A percentile compares a stretch with the other conserved stretches of the same genome.
Conservation (phyloP, 2,329 filamentous ascomycete genomes). For the Harringtonia aguacate region DNA sequence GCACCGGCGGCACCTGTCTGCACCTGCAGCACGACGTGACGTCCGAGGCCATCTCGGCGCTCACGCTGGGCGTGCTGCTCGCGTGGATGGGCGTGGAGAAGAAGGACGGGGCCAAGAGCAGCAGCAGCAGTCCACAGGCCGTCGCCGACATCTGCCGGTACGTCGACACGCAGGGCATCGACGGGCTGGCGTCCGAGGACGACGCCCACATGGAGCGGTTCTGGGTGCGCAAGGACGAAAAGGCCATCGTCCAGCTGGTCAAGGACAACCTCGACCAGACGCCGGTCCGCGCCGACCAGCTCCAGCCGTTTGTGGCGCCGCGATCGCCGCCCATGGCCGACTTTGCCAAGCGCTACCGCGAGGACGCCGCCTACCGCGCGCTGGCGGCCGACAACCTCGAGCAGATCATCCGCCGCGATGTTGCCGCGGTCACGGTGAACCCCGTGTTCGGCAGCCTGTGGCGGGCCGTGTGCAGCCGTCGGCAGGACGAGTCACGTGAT, state of each 20-base stretch:
- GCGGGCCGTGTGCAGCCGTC: conserved; percentile 37
- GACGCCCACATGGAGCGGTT: conserved; percentile 6
- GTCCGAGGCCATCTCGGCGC: conserved; percentile 23
- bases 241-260: too few relatives aligned
- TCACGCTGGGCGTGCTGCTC: conserved; percentile 30
- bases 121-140: not conserved
- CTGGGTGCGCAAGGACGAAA: conserved; percentile 3
- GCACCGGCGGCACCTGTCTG: conserved; percentile 30
- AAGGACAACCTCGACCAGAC: not conserved
- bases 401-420: conserved; percentile 31
- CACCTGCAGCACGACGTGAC: conserved; percentile 13
- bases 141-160: conserved; percentile 10
- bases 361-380: conserved; percentile 24
- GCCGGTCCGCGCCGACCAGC: too few relatives aligned
- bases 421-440: conserved; percentile 33
- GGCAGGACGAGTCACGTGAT: conserved; percentile 27
- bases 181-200: conserved; percentile 7
- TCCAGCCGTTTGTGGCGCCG: conserved; percentile 15
- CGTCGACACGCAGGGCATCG: conserved; percentile 10
- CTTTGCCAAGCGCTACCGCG: conserved; percentile 29
- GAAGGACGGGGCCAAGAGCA: conserved; percentile 8
- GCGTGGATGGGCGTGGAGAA: conserved; percentile 31
- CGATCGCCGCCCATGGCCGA: conserved; percentile 17
- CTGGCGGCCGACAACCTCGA: conserved; percentile 27
- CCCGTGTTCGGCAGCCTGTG: conserved; percentile 39